Evolutionary conservation across 1,284 basidiomycete genomes (phyloP), one percentile per base, ranked within the genome.

Genomic region (Ganoderma sp.): DNA sequence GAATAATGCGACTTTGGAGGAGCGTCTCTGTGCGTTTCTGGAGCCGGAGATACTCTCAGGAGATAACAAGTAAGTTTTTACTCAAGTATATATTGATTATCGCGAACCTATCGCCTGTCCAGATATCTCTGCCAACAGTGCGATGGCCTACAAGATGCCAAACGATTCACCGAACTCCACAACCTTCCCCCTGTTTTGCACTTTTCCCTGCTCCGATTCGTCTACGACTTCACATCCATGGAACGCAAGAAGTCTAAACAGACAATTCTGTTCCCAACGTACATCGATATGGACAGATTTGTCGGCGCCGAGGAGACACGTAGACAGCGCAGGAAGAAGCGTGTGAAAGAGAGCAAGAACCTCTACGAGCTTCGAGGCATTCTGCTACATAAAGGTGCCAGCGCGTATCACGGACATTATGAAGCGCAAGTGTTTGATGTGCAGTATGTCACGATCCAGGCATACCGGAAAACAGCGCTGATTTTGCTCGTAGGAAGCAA

Each of bases 401-500:
- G 94, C 80, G 96, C 96, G 14, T 93, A 96, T 79, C 93, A 95
- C 74, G 96, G 96, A 2, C 96, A 98, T 77, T 98, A 98, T 75
- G 91, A 95, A 74, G 94, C 94, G 37, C 92, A 97, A 75, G 93
- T 96, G 7, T 91, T 89, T 75, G 93, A 97, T 77, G 82, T 84
- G 56, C 79, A 80, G 94, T 96, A 75, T 75, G 90, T 81, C 56
- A 6, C 6, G 25, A 17, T 41, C 48, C 17, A 10, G n/a, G 19
- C 45, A 2, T 15, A 25, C 22, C 7, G 25, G 19, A 63, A 2
- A 25, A 25, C 3, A 9, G 14, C 6, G 17, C 41, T 43, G 12
- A 58, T 42, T 5, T 63, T 22, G 17, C 48, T 65, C 61, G 39
- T 72, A 95, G 93, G 58, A 84, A 84, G 57, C 79, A 85, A 48